phyloP scores from a whole-genome alignment of 1,139 yeast genomes.

The Candida sanyaensis region DNA sequence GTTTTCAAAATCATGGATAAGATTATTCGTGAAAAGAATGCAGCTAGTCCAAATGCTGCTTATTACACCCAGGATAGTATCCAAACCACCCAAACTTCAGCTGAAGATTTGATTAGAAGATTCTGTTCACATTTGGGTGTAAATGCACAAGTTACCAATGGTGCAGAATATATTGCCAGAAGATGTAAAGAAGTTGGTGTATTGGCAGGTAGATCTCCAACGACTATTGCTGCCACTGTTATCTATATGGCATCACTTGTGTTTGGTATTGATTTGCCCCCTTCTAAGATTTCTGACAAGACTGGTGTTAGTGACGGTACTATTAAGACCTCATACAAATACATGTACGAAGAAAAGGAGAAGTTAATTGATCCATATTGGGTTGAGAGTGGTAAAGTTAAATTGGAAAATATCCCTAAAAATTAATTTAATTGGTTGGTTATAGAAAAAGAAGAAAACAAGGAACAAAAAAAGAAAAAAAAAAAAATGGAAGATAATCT shows the following conservation, averaged over 20 bases:
- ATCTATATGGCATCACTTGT: constrained; percentile 89
- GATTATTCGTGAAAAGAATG: constrained; percentile 68
- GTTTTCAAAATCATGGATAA: constrained; percentile 81
- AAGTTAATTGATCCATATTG: constrained; percentile 79
- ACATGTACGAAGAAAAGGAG: constrained; percentile 72
- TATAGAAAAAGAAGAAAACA: not conserved
- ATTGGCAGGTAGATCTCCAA: constrained; percentile 95
- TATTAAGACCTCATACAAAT: constrained; percentile 87
- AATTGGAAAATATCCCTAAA: constrained; percentile 61
- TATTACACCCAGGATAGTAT: constrained; percentile 53
- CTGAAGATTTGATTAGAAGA: constrained; percentile 93
- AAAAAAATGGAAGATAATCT: no score
- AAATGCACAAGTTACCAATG: constrained; percentile 80
- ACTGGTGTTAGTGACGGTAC: constrained; percentile 99
- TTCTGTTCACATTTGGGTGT: constrained; percentile 95
- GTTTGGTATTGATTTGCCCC: constrained; percentile 70
- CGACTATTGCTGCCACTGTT: constrained; percentile 96
- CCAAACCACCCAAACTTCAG: constrained; percentile 86
- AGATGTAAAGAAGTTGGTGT: constrained; percentile 90
- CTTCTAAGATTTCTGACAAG: constrained; percentile 84
- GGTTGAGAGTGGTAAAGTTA: constrained; percentile 71
- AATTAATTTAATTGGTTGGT: constrained; percentile 16
- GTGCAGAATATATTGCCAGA: constrained; percentile 91
- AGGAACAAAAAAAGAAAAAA: not conserved
- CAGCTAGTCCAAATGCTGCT: constrained; percentile 40